A percentile compares a stretch with the other conserved stretches of the same genome.
These are phyloP conservation scores for Colletotrichum siamense DNA, from an alignment of 2,329 filamentous ascomycete species.

Conservation along the genomic window DNA sequence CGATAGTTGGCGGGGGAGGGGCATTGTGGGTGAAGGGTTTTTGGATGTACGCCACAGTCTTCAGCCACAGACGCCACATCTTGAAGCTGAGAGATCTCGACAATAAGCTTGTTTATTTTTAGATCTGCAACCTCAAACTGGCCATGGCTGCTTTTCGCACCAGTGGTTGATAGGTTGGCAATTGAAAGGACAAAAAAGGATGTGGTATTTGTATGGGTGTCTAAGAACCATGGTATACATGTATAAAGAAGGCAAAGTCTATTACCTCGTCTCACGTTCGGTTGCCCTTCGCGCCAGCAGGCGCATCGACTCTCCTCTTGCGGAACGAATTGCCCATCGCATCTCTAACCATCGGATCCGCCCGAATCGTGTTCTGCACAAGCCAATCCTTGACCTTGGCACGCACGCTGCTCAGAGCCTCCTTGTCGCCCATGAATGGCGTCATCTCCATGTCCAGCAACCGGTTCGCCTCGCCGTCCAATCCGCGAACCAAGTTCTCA, in stretches of 20 bases:
- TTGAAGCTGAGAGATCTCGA: background rate
- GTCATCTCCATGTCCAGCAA: slow-evolving; percentile 80
- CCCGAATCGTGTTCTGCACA: slow-evolving; percentile 82
- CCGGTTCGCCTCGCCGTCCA: slow-evolving; percentile 73
- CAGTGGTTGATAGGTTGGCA: background rate
- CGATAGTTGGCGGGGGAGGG: background rate
- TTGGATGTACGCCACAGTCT: background rate
- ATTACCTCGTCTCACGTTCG: slow-evolving; percentile 24
- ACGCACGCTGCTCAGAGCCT: slow-evolving; percentile 67
- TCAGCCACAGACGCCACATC: background rate
- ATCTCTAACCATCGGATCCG: slow-evolving; percentile 81
- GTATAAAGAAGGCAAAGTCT: background rate
- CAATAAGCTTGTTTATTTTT: background rate
- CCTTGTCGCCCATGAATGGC: slow-evolving; percentile 78
- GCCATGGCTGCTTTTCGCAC: background rate
- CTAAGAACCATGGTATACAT: background rate
- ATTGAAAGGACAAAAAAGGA: background rate
- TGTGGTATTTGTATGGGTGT: background rate
- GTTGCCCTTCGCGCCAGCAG: slow-evolving; percentile 63
- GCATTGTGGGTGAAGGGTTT: background rate
- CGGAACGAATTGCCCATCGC: slow-evolving; percentile 74
- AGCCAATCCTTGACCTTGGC: slow-evolving; percentile 84
- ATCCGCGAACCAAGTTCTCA: slow-evolving; percentile 60
- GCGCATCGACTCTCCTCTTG: slow-evolving; percentile 66
- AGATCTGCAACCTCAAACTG: background rate